Conservation (phyloP, 192 early-diverging fungal genomes). For the Diversispora epigaea region DNA sequence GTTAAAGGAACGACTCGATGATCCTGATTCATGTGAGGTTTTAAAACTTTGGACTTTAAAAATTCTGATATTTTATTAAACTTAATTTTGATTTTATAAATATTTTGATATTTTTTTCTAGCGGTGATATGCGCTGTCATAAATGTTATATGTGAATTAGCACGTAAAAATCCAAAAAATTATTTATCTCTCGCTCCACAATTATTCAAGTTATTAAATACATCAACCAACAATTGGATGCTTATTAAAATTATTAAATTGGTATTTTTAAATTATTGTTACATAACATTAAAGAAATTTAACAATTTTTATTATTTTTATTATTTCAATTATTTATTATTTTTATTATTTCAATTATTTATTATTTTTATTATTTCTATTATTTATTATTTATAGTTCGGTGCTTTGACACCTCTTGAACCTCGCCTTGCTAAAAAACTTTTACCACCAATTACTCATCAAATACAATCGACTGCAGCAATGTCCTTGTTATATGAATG, state of each 20-base stretch:
- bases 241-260: constrained; percentile 99
- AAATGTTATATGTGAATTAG: constrained; percentile 95
- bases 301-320: constrained; percentile 14
- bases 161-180: constrained; percentile 86
- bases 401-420: constrained; percentile 86
- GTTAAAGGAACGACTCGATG: constrained; percentile 85
- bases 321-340: constrained; percentile 23
- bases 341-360: neutral
- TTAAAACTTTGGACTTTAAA: neutral
- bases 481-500: constrained; percentile 99
- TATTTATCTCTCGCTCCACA: constrained; percentile 94
- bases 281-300: neutral
- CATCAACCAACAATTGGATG: constrained; percentile 98
- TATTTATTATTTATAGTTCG: constrained; percentile 75
- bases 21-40: constrained; percentile 82
- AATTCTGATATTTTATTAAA: neutral
- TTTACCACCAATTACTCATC: constrained; percentile 73
- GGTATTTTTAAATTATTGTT: constrained; percentile 44
- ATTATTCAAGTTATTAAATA: constrained; percentile 86
- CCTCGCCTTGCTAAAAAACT: constrained; percentile 92
- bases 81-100: constrained; percentile 25
- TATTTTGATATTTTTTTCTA: constrained; percentile 39
- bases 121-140: constrained; percentile 92
- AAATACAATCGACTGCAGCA: constrained; percentile 86
- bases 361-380: neutral